phyloP scores from a whole-genome alignment of 2,329 filamentous ascomycete species.

The Ceratocystis colombiana region DNA sequence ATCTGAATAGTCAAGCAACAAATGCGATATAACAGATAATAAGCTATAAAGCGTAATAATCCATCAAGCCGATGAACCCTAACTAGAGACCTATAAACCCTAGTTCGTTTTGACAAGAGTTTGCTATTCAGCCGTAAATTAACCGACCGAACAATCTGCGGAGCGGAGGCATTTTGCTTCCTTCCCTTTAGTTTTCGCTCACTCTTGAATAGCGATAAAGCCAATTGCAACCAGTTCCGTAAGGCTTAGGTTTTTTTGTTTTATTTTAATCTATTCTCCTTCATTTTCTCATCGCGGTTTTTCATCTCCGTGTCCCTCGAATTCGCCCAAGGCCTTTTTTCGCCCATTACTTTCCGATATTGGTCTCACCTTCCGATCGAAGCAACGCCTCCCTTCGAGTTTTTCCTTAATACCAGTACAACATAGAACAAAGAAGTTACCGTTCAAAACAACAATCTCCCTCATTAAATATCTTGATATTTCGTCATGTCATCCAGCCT shows the following conservation, averaged over 20 bases:
- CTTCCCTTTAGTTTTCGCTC: background rate
- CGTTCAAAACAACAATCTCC: background rate
- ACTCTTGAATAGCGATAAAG: background rate
- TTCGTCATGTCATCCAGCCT: conserved; percentile 15
- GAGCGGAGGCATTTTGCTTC: background rate
- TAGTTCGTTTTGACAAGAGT: background rate
- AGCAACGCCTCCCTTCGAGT: no score
- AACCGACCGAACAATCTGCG: background rate
- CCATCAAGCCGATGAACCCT: no score
- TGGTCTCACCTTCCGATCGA: no score
- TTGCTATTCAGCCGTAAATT: background rate
- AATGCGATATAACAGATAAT: no score
- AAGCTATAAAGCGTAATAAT: no score
- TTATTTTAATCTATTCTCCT: background rate
- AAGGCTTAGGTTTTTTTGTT: background rate
- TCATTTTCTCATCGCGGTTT: background rate
- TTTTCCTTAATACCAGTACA: no score
- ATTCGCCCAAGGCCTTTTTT: background rate
- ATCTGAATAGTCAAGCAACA: no score
- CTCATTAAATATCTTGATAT: background rate
- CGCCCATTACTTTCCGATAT: no score
- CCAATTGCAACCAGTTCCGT: background rate
- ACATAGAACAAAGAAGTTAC: no score
- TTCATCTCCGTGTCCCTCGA: background rate
- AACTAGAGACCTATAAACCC: background rate